These are phyloP conservation scores for Pholiota molesta DNA, from an alignment of 768 basidiomycete genomes.

Conservation along the genomic window DNA sequence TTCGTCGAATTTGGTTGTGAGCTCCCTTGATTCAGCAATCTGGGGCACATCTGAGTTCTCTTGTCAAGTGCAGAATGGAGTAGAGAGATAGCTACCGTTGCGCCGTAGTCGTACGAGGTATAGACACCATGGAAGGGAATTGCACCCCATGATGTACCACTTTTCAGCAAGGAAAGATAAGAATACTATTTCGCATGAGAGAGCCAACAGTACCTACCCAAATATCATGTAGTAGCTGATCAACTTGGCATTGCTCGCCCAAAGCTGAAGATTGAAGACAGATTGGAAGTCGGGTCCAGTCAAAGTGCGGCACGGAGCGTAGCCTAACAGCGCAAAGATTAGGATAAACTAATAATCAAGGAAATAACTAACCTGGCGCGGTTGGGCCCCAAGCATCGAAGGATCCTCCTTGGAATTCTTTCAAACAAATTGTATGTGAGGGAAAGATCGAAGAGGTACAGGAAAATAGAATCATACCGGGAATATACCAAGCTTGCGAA, in stretches of 20 bases:
- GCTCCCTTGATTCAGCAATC: conserved; percentile 67
- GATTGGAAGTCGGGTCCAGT: conserved; percentile 77
- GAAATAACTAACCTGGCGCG: conserved; percentile 52
- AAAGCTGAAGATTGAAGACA: conserved; percentile 78
- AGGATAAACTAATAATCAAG: not conserved
- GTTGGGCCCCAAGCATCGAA: conserved; percentile 83
- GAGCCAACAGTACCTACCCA: conserved; percentile 45
- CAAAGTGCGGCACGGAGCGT: conserved; percentile 61
- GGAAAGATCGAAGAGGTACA: conserved; percentile 10
- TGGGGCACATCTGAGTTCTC: conserved; percentile 16
- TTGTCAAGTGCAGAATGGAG: not conserved
- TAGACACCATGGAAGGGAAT: conserved; percentile 80
- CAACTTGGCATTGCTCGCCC: conserved; percentile 82
- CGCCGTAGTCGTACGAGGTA: conserved; percentile 84
- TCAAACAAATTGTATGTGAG: not conserved
- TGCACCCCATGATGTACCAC: conserved; percentile 86
- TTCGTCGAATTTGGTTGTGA: conserved; percentile 74
- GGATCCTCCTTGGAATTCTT: conserved; percentile 72
- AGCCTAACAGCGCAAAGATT: conserved; percentile 42
- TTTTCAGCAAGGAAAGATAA: conserved; percentile 25
- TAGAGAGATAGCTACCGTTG: conserved; percentile 39
- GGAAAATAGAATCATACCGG: conserved; percentile 41
- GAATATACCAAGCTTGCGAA: conserved; percentile 71
- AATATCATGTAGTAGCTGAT: conserved; percentile 88
- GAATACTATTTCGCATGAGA: not conserved